Base-by-base conservation (phyloP, 2,329 filamentous ascomycete genomes). In the Teratosphaeria epicoccoides region DNA sequence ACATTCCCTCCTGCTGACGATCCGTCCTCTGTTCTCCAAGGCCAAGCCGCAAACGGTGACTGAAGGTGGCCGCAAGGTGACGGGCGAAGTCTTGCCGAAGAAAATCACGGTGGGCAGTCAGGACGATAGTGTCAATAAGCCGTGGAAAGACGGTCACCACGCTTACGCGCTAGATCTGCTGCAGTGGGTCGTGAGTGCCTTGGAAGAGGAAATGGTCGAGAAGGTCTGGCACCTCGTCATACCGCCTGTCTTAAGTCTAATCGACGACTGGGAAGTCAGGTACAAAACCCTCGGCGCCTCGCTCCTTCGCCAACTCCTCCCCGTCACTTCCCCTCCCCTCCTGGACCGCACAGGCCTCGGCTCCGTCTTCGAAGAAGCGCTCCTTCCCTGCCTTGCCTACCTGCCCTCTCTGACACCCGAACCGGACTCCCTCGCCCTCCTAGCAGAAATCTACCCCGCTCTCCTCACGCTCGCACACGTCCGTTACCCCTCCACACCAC, bases 371-470 rank as follows among this genome's bases (percentile, higher is more conserved):
- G 78, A 84, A 61, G 79, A 88, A 20, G 79, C 83, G 2, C 69
- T 88, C 1, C 77, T 83, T 57, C 86, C 88, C 0, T 81, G 83
- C 29, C 76, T 95, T n/a, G 76, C 84, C 6, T 87, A 82, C 60
- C 75, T 95, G 5, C 90, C 91, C 0, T 81, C 77, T 11, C 72
- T 95, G 43, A 95, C 88, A 0, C 82, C 86, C 0, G 84, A 87
- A 61, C 65, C 75, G 0, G 85, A 93, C 51, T 86, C 86, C 3
- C 63, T 85, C 1, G 61, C 64, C 1, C 70, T 96, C 2, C 76
- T 95, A 1, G 63, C 67, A 5, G 73, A 76, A 6, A 81, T 85
- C 0, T 94, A 89, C 57, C 73, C 77, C 6, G 82, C 83, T 1
- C 73, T 95, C 2, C 69, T 85, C 17, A 70, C 71, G 0, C 74